Percentiles rank a stretch among this genome's conserved stretches.
Evolutionary conservation across 495 filamentous ascomycete genomes (phyloP).

Genomic region (Pyrenopolyporus hunteri): DNA sequence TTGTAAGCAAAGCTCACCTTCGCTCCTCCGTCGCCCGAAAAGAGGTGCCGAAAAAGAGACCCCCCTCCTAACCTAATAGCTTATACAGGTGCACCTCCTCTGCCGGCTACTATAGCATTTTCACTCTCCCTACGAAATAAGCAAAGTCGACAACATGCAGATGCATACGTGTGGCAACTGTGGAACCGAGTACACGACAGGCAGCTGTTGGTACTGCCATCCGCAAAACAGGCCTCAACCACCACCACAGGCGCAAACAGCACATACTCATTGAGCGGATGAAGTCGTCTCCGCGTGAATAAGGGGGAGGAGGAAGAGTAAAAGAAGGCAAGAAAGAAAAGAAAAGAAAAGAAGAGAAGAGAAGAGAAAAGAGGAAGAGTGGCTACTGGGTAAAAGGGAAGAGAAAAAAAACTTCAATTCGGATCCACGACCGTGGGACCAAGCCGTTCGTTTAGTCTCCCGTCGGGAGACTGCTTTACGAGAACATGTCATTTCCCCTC

Average conservation of each 20-base stretch:
- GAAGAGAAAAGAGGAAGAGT: constrained; percentile 6
- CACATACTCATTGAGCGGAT: constrained; percentile 25
- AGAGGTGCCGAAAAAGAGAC: neutral
- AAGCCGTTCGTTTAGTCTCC: constrained; percentile 16
- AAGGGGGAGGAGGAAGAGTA: neutral
- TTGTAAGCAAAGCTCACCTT: constrained; percentile 16
- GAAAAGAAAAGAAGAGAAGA: constrained; percentile 1
- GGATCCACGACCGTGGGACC: constrained; percentile 13
- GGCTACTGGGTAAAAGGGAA: neutral
- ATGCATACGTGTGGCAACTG: constrained; percentile 46
- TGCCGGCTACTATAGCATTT: constrained; percentile 9
- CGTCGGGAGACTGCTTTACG: constrained; percentile 11
- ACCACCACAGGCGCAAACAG: constrained; percentile 12
- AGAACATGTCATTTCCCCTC: constrained; percentile 8
- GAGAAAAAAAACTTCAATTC: constrained; percentile 18
- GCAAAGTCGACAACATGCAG: constrained; percentile 34
- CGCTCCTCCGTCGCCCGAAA: neutral
- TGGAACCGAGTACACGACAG: constrained; percentile 45
- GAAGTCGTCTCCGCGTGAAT: neutral
- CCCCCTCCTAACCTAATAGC: constrained; percentile 11
- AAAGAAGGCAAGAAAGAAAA: neutral
- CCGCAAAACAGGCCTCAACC: constrained; percentile 37
- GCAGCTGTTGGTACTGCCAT: constrained; percentile 48
- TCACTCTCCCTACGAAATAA: constrained; percentile 13
- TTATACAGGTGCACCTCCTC: constrained; percentile 4